These are phyloP conservation scores for Astragalus glycyphyllos DNA, from an alignment of 306 rosid species.

Conservation along the genomic window DNA sequence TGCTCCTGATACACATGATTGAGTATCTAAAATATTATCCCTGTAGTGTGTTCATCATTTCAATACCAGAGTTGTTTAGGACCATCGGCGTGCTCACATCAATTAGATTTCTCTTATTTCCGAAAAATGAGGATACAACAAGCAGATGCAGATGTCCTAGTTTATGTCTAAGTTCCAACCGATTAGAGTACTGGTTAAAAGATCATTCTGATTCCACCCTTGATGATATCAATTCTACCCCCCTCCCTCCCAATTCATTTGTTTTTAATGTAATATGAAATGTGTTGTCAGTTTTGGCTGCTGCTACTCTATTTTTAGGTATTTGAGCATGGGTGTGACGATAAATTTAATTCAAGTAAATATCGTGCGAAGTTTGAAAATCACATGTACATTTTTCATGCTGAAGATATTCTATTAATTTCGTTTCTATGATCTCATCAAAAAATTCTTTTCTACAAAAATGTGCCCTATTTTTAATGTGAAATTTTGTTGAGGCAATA, in stretches of 20 bases:
- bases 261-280: slow-evolving; percentile 47
- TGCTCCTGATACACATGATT: slow-evolving; percentile 78
- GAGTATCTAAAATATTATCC: slow-evolving; percentile 70
- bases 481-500: too few species aligned
- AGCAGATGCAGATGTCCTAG: slow-evolving; percentile 40
- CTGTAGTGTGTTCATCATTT: slow-evolving; percentile 49
- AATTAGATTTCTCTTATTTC: slow-evolving; percentile 34
- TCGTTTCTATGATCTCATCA: background rate
- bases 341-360: slow-evolving; percentile 34
- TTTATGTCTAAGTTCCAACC: slow-evolving; percentile 36
- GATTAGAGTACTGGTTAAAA: slow-evolving; percentile 23
- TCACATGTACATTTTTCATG: slow-evolving; percentile 48
- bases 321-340: slow-evolving; percentile 37
- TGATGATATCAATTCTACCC: slow-evolving; percentile 33
- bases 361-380: slow-evolving; percentile 39
- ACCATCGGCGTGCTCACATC: slow-evolving; percentile 29
- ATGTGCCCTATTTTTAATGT: slow-evolving; percentile 1
- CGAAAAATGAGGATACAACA: slow-evolving; percentile 41
- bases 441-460: background rate
- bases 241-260: slow-evolving; percentile 15
- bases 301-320: slow-evolving; percentile 27
- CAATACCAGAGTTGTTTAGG: slow-evolving; percentile 38
- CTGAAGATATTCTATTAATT: slow-evolving; percentile 21
- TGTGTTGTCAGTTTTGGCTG: slow-evolving; percentile 60
- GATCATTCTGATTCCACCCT: slow-evolving; percentile 34